Conservation (phyloP, 108 stramenopile genomes). For the Halocafeteria seosinensis region DNA sequence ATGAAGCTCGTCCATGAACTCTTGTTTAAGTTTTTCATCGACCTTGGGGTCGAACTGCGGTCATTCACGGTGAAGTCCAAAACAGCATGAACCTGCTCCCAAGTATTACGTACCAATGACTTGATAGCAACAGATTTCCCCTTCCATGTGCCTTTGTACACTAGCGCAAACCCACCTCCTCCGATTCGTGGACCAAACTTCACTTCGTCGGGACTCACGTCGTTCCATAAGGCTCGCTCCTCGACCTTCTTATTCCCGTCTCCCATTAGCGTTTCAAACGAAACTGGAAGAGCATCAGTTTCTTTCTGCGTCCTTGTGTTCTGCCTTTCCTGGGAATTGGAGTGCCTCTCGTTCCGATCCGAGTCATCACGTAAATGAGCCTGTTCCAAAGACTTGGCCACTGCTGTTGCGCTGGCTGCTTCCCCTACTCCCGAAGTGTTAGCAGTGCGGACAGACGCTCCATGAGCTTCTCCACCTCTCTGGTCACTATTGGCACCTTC, state of each 20-base stretch:
- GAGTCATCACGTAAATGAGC: neutral
- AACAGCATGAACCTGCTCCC: too few species aligned
- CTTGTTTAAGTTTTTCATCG: conserved; percentile 16
- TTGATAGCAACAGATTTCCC: conserved; percentile 23
- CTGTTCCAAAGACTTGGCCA: neutral
- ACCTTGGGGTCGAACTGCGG: conserved; percentile 26
- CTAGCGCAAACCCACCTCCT: conserved; percentile 31
- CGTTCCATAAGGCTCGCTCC: neutral
- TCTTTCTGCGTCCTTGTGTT: too few species aligned
- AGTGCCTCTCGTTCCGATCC: neutral
- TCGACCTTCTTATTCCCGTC: neutral
- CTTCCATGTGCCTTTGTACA: conserved; percentile 18
- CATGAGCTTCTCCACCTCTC: too few species aligned
- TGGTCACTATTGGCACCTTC: too few species aligned
- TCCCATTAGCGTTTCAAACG: too few species aligned
- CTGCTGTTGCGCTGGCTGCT: neutral
- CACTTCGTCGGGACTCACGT: conserved; percentile 4
- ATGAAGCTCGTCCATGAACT: conserved; percentile 34
- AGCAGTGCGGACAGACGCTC: neutral
- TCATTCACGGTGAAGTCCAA: too few species aligned
- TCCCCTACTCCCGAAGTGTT: neutral
- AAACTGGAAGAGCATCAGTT: neutral
- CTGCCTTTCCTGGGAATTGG: neutral
- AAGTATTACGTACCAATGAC: conserved; percentile 11
- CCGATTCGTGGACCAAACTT: conserved; percentile 24